Base-by-base conservation (phyloP, 768 basidiomycete genomes). In the Xerocomellus chrysenteron region DNA sequence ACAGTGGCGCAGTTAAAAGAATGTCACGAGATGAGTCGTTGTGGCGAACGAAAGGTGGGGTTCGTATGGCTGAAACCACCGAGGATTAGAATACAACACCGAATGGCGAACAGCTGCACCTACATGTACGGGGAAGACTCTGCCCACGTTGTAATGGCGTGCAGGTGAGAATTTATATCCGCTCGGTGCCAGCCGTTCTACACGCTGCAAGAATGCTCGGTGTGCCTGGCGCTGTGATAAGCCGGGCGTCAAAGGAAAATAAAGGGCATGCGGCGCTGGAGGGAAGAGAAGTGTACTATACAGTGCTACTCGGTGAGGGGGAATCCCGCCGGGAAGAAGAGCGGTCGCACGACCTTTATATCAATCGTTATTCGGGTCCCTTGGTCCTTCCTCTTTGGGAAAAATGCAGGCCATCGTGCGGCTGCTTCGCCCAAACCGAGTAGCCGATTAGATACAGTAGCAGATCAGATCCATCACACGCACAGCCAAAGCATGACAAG, bases 281-380 rank as follows among this genome's bases (percentile, higher is more conserved):
- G 36, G 21, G 28, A 12, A 39, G 45, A 56, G 13, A 9, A 9
- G 14, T 16, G 19, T 30, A 24, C 35, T 26, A 8, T 19, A 28
- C 19, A 19, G 17, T 24, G 26, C 36, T 17, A 43, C 50, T 46
- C n/a, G 37, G 37, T 53, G 45, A 42, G n/a, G 51, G 54, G 41
- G 45, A 37, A 56, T 57, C 52, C 45, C 39, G 44, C 50, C 35
- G 21, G 16, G 24, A n/a, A 26, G 30, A 17, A 8, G 21, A 5
- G 3, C 26, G 1, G 36, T 2, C 35, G 4, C 16, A 30, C 16
- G 30, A 35, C 13, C n/a, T 54, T 59, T 66, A 67, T 67, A 66
- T 28, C 13, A 16, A 35, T 21, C 37, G 41, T 11, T 57, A 12
- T 46, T 67, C 62, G 65, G 56, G 8, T 56, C 47, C 50, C 56